Percentiles rank a stretch among this genome's conserved stretches.
These are phyloP conservation scores for Begonia masoniana DNA, from an alignment of 306 rosid genomes.

Conservation along the genomic window DNA sequence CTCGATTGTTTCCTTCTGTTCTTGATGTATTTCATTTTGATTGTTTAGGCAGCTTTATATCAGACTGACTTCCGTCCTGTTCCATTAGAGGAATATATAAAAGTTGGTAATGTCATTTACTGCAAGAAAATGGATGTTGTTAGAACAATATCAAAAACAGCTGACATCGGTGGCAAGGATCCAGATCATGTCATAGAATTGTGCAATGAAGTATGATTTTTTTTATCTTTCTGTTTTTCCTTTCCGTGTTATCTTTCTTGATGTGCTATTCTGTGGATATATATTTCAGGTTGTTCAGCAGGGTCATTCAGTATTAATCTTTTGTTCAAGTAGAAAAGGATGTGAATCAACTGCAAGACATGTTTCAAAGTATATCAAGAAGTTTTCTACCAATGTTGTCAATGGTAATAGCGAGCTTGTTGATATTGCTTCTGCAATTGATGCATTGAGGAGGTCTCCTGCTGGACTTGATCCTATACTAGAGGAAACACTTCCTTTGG, in stretches of 20 bases:
- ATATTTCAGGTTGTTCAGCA: constrained; percentile 85
- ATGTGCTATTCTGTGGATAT: not conserved
- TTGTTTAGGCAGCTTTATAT: constrained; percentile 76
- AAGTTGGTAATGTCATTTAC: constrained; percentile 74
- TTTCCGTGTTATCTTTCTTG: too few relatives aligned
- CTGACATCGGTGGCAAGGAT: constrained; percentile 86
- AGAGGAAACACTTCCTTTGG: constrained; percentile 76
- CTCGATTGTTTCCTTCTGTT: too few relatives aligned
- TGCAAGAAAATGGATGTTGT: constrained; percentile 67
- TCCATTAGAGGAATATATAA: constrained; percentile 88
- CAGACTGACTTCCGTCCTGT: constrained; percentile 95
- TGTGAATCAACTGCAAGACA: constrained; percentile 97
- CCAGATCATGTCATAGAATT: constrained; percentile 95
- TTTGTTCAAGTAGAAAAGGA: constrained; percentile 95
- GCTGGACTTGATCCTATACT: constrained; percentile 85
- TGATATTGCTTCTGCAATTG: constrained; percentile 60
- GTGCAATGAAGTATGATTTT: constrained; percentile 75
- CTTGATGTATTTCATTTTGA: too few relatives aligned
- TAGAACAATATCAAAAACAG: constrained; percentile 55
- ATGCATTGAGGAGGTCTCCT: constrained; percentile 65
- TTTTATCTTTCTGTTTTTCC: not conserved
- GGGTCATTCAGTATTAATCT: constrained; percentile 86
- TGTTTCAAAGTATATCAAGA: constrained; percentile 63
- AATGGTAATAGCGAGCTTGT: constrained; percentile 43
- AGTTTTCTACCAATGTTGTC: constrained; percentile 27